A percentile compares a stretch with the other conserved stretches of the same genome.
These are phyloP conservation scores for Coemansia sp. DNA, from an alignment of 192 early-diverging fungal genomes.

Conservation along the genomic window DNA sequence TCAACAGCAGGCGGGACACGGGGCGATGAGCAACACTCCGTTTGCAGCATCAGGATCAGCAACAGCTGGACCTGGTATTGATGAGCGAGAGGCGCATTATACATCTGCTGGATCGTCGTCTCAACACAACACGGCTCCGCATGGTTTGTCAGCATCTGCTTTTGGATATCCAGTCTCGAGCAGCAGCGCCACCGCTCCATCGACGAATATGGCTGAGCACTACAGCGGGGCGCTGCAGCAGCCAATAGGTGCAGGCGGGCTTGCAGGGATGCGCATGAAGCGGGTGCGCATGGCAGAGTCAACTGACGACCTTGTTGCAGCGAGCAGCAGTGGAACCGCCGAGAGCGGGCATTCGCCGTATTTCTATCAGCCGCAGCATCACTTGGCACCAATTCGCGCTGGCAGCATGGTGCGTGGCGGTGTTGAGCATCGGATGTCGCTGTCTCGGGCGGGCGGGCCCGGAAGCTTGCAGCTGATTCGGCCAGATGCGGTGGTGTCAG, in stretches of 20 bases:
- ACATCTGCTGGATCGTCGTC: slow-evolving; percentile 12
- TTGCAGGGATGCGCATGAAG: slow-evolving; percentile 22
- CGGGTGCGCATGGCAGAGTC: slow-evolving; percentile 24
- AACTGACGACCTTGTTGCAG: slow-evolving; percentile 5
- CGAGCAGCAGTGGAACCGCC: slow-evolving; percentile 2
- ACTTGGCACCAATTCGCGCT: slow-evolving; percentile 23
- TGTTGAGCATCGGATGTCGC: not conserved
- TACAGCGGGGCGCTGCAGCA: slow-evolving; percentile 13
- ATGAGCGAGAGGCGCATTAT: slow-evolving; percentile 15
- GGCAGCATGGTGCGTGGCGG: slow-evolving; percentile 8
- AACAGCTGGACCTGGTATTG: not conserved
- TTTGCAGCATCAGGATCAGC: not conserved
- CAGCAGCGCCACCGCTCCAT: slow-evolving; percentile 28
- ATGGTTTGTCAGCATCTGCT: slow-evolving; percentile 11
- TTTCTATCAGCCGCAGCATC: slow-evolving; percentile 17
- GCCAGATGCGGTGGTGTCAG: slow-evolving; percentile 5
- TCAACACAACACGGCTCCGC: not conserved
- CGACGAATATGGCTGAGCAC: slow-evolving; percentile 14
- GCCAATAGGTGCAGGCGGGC: slow-evolving; percentile 14
- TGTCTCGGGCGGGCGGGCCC: not conserved
- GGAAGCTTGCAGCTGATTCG: slow-evolving; percentile 20
- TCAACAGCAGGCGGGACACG: not conserved
- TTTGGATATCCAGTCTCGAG: not conserved
- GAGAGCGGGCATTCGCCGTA: slow-evolving; percentile 1
- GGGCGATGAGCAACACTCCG: not conserved